These are phyloP conservation scores for Tricholoma hemisulphureum DNA, from an alignment of 768 basidiomycete genomes.

Conservation along the genomic window DNA sequence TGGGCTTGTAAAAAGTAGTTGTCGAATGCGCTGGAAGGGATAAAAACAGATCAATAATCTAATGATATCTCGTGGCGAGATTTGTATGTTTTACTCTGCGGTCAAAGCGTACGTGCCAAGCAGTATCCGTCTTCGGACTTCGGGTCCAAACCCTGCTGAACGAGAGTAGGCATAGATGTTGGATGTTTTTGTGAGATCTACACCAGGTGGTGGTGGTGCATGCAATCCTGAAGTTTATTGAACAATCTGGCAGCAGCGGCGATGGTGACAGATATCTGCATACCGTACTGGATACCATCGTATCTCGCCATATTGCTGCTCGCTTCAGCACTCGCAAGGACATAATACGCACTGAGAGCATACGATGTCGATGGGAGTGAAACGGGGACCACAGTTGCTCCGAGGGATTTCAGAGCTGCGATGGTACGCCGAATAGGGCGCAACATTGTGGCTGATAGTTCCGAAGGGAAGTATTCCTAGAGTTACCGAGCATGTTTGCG, in stretches of 20 bases:
- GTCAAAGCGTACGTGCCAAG: slow-evolving; percentile 90
- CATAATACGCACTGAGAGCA: slow-evolving; percentile 92
- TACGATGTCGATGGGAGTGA: slow-evolving; percentile 66
- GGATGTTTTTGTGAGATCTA: slow-evolving; percentile 48
- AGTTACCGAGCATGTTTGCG: not conserved
- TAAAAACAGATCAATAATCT: slow-evolving; percentile 1
- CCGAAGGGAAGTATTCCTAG: slow-evolving; percentile 78
- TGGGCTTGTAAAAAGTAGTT: slow-evolving; percentile 96
- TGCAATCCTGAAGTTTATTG: slow-evolving; percentile 44
- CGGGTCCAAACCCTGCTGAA: slow-evolving; percentile 70
- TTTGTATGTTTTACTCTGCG: slow-evolving; percentile 66
- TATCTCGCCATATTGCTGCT: slow-evolving; percentile 89
- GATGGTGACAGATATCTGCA: slow-evolving; percentile 4
- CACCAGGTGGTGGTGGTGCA: slow-evolving; percentile 39
- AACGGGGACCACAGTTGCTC: slow-evolving; percentile 70
- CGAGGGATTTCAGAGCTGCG: slow-evolving; percentile 38
- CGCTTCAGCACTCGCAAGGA: slow-evolving; percentile 92
- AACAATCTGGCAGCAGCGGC: not conserved
- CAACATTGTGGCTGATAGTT: slow-evolving; percentile 50
- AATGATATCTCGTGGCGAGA: not conserved
- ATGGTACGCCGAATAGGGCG: slow-evolving; percentile 47
- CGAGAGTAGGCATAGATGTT: slow-evolving; percentile 66
- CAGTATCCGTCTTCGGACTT: slow-evolving; percentile 84
- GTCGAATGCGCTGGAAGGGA: slow-evolving; percentile 75
- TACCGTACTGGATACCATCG: slow-evolving; percentile 85